Evolutionary conservation across 1,139 yeast species (phyloP).

Genomic region (Debaryomycetaceae sp.): DNA sequence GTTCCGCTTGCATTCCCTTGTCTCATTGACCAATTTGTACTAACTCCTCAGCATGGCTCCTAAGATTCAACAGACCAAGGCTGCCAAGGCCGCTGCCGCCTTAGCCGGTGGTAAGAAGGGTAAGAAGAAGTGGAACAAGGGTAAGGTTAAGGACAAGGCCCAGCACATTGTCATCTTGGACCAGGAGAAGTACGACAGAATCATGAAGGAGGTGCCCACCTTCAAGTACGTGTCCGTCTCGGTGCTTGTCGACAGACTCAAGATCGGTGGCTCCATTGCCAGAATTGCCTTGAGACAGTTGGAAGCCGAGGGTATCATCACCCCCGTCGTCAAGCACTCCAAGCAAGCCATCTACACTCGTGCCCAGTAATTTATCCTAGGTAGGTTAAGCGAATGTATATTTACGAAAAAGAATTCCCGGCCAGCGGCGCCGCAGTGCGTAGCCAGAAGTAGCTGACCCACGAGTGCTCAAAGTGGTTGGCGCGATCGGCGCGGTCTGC

Average conservation of each 20-base stretch:
- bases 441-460: too few species aligned
- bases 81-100: conserved; percentile 99
- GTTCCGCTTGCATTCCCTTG: conserved; percentile 1
- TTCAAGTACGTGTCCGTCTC: conserved; percentile 98
- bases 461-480: too few species aligned
- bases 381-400: conserved; percentile 9
- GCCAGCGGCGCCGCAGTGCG: too few species aligned
- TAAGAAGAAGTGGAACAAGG: conserved; percentile 99
- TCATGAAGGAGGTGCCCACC: conserved; percentile 98
- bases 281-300: conserved; percentile 97
- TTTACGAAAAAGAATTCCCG: too few species aligned
- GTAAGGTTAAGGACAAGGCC: conserved; percentile 99
- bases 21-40: conserved; percentile 16
- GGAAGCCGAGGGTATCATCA: conserved; percentile 92
- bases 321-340: conserved; percentile 92
- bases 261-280: conserved; percentile 98
- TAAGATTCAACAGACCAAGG: conserved; percentile 98
- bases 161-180: conserved; percentile 96
- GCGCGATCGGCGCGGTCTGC: too few species aligned
- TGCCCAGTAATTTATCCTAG: conserved; percentile 38
- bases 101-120: conserved; percentile 99
- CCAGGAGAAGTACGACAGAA: conserved; percentile 98
- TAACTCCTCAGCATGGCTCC: conserved; percentile 83
- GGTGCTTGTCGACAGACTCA: conserved; percentile 97
- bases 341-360: conserved; percentile 95